A percentile compares a stretch with the other conserved stretches of the same genome.
Evolutionary conservation across 116 monocot species (phyloP).

Genomic region (Posidonia oceanica): DNA sequence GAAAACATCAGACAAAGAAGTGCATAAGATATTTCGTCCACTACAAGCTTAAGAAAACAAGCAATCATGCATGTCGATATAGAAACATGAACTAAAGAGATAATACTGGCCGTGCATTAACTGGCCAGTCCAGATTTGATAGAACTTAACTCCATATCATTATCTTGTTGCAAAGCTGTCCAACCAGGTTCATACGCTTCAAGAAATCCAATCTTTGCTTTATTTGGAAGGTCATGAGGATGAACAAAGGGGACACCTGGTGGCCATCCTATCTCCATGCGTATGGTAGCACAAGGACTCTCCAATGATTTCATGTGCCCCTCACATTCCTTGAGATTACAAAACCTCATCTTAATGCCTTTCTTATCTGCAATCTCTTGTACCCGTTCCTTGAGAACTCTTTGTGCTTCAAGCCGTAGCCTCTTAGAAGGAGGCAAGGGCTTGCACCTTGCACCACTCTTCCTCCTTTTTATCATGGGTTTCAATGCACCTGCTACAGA

Average conservation of each 20-base stretch:
- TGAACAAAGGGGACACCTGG: conserved; percentile 32
- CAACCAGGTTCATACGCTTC: conserved; percentile 24
- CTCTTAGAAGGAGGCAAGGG: conserved; percentile 86
- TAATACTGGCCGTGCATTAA: conserved; percentile 8
- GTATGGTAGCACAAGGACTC: conserved; percentile 31
- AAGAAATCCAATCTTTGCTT: conserved; percentile 18
- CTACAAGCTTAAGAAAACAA: not conserved
- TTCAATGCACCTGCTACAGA: conserved; percentile 11
- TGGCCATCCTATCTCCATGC: conserved; percentile 44
- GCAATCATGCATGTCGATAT: not conserved
- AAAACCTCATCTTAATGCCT: conserved; percentile 84
- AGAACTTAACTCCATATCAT: conserved; percentile 9
- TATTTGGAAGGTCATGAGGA: conserved; percentile 23
- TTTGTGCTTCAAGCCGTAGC: conserved; percentile 76
- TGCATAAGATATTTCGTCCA: no score
- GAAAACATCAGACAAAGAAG: no score
- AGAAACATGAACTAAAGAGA: not conserved
- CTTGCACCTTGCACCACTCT: conserved; percentile 12
- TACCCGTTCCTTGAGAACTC: conserved; percentile 82
- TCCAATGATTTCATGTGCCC: conserved; percentile 57
- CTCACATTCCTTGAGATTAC: conserved; percentile 78
- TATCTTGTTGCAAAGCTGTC: conserved; percentile 24
- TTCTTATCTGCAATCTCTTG: conserved; percentile 96
- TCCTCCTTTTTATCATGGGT: conserved; percentile 11
- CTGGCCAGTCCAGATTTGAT: conserved; percentile 8